Evolutionary conservation across 2,329 filamentous ascomycete genomes (phyloP).

Genomic region (Metarhizium sp.): DNA sequence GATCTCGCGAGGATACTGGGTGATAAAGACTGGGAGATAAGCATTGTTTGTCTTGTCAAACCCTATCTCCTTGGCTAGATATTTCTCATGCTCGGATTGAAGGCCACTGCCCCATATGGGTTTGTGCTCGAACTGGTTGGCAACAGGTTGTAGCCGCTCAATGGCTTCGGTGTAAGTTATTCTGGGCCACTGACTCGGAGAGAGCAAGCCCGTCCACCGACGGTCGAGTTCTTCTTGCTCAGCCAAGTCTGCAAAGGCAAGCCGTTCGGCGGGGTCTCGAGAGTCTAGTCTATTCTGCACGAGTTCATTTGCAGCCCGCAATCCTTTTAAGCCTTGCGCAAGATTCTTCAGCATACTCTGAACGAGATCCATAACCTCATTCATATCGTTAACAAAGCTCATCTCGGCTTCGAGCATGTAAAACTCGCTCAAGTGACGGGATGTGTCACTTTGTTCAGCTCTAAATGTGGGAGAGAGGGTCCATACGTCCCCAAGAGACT

Average conservation of each 20-base stretch:
- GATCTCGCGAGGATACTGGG: constrained; percentile 76
- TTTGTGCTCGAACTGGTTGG: constrained; percentile 53
- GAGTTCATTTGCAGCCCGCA: constrained; percentile 37
- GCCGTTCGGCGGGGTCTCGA: constrained; percentile 28
- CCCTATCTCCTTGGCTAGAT: constrained; percentile 61
- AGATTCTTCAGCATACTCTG: constrained; percentile 64
- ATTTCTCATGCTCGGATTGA: constrained; percentile 88
- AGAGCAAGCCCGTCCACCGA: constrained; percentile 64
- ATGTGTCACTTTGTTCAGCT: constrained; percentile 86
- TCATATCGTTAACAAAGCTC: constrained; percentile 63
- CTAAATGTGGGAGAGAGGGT: constrained; percentile 88
- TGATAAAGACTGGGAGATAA: constrained; percentile 73
- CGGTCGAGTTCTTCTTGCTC: constrained; percentile 41
- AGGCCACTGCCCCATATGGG: constrained; percentile 67
- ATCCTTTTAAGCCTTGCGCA: constrained; percentile 27
- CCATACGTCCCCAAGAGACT: constrained; percentile 87
- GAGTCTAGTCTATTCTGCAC: constrained; percentile 23
- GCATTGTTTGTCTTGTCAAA: constrained; percentile 33
- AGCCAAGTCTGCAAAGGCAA: constrained; percentile 34
- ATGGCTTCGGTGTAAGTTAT: constrained; percentile 80
- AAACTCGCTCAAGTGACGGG: constrained; percentile 90
- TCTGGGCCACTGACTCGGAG: constrained; percentile 55
- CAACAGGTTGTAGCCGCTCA: constrained; percentile 51
- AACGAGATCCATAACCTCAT: constrained; percentile 66
- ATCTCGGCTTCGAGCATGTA: constrained; percentile 97